These are phyloP conservation scores for Aspergillus sp. DNA, from an alignment of 2,329 filamentous ascomycete genomes.

Conservation along the genomic window DNA sequence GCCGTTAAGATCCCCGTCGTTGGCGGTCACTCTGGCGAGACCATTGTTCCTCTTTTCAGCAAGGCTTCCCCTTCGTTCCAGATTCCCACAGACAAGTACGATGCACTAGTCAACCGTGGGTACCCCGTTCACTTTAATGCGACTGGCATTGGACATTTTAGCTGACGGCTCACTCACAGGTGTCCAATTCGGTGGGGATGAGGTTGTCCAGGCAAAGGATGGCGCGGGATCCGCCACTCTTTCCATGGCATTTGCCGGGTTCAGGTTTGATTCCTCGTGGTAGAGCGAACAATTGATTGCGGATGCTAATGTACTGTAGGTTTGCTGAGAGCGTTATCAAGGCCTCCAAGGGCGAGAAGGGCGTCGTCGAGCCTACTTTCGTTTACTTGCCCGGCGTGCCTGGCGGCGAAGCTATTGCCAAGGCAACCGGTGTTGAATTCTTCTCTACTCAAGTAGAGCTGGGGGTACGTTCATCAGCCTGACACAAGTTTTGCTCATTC, in stretches of 20 bases:
- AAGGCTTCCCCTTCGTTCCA: slow-evolving; percentile 75
- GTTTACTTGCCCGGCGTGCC: slow-evolving; percentile 90
- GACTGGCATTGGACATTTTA: not conserved
- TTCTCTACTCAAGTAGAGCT: slow-evolving; percentile 97
- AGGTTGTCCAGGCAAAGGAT: slow-evolving; percentile 94
- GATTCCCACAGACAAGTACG: slow-evolving; percentile 87
- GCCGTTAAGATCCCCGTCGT: slow-evolving; percentile 87
- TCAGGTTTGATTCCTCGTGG: slow-evolving; percentile 60
- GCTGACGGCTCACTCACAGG: slow-evolving; percentile 39
- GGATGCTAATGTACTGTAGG: slow-evolving; percentile 46
- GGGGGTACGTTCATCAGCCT: slow-evolving; percentile 64
- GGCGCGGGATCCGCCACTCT: slow-evolving; percentile 86
- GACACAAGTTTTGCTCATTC: slow-evolving; percentile 6
- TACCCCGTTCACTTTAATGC: slow-evolving; percentile 10
- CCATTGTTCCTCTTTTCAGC: slow-evolving; percentile 97
- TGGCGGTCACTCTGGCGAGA: slow-evolving; percentile 96
- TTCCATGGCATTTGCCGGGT: slow-evolving; percentile 95
- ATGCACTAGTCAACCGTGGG: slow-evolving; percentile 80
- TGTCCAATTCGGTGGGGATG: slow-evolving; percentile 96
- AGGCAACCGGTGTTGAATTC: slow-evolving; percentile 83
- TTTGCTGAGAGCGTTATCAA: slow-evolving; percentile 94
- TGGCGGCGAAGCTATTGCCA: slow-evolving; percentile 80
- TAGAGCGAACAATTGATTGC: slow-evolving; percentile 9
- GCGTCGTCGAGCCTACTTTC: slow-evolving; percentile 90
- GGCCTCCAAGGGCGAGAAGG: slow-evolving; percentile 84